phyloP scores from a whole-genome alignment of 305 asterid species.

The Fraxinus baroniana region DNA sequence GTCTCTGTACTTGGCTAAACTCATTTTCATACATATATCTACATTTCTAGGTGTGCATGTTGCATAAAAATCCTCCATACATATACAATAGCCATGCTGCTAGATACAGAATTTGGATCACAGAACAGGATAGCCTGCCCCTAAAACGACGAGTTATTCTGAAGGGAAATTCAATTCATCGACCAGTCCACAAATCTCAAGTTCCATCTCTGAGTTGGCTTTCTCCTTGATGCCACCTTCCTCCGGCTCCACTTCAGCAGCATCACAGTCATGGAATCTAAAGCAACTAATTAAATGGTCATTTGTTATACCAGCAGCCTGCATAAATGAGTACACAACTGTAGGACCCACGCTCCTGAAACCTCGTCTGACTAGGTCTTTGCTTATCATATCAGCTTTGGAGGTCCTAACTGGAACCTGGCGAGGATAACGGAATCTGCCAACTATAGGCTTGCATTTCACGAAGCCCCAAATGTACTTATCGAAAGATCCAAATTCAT shows the following conservation, averaged over 20 bases:
- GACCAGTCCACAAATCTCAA: constrained; percentile 27
- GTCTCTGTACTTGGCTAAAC: not conserved
- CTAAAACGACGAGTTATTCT: constrained; percentile 10
- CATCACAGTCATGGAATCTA: constrained; percentile 41
- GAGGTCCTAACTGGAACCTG: constrained; percentile 51
- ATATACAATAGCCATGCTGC: not conserved
- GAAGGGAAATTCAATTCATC: constrained; percentile 37
- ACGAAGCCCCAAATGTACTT: constrained; percentile 52
- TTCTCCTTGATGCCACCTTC: constrained; percentile 16
- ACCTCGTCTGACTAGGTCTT: constrained; percentile 44
- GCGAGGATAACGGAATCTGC: constrained; percentile 40
- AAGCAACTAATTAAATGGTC: constrained; percentile 47
- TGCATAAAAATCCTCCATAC: not conserved
- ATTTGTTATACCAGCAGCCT: constrained; percentile 48
- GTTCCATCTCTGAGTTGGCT: constrained; percentile 16
- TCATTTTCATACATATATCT: not conserved
- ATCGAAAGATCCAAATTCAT: constrained; percentile 47
- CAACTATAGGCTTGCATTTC: constrained; percentile 39
- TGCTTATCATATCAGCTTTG: constrained; percentile 45
- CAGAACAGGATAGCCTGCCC: not conserved
- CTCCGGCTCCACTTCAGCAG: constrained; percentile 10
- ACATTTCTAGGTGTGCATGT: not conserved
- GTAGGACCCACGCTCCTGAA: constrained; percentile 49
- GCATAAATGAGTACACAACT: constrained; percentile 46
- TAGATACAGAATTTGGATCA: not conserved